phyloP scores from a whole-genome alignment of 1,139 yeast species.

The Pichia sp. region DNA sequence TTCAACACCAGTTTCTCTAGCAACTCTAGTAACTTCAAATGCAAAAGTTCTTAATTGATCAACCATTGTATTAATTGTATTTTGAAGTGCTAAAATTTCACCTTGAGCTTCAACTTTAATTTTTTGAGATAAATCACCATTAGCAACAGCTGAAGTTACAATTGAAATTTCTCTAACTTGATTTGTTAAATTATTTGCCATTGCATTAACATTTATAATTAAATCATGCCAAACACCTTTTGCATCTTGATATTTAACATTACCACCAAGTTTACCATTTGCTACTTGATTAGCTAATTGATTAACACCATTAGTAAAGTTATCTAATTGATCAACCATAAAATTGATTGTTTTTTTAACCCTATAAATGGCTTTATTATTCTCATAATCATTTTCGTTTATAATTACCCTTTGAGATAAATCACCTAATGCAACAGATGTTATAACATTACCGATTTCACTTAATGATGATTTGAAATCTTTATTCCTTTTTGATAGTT shows the following conservation, averaged over 20 bases:
- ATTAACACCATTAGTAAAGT: slow-evolving; percentile 76
- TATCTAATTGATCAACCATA: slow-evolving; percentile 81
- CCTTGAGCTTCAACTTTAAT: slow-evolving; percentile 83
- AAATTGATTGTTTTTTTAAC: slow-evolving; percentile 78
- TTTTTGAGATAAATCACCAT: slow-evolving; percentile 69
- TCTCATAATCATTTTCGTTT: slow-evolving; percentile 66
- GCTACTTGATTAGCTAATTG: slow-evolving; percentile 86
- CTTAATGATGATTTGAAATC: slow-evolving; percentile 71
- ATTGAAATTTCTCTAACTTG: slow-evolving; percentile 84
- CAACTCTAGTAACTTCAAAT: slow-evolving; percentile 80
- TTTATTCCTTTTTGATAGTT: slow-evolving; percentile 38
- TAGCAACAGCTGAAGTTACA: slow-evolving; percentile 78
- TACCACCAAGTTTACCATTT: slow-evolving; percentile 83
- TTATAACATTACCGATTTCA: slow-evolving; percentile 76
- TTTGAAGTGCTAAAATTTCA: slow-evolving; percentile 68
- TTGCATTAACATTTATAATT: slow-evolving; percentile 77
- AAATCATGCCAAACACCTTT: slow-evolving; percentile 83
- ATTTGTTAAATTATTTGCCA: slow-evolving; percentile 80
- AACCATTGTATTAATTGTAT: slow-evolving; percentile 80
- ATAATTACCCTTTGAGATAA: slow-evolving; percentile 68
- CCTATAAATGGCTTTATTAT: slow-evolving; percentile 48
- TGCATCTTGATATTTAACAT: slow-evolving; percentile 58
- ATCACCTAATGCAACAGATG: slow-evolving; percentile 82
- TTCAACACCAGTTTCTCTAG: slow-evolving; percentile 84
- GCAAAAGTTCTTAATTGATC: slow-evolving; percentile 84